Evolutionary conservation across 1,284 basidiomycete species (phyloP).

Genomic region (Moniliella sp.): DNA sequence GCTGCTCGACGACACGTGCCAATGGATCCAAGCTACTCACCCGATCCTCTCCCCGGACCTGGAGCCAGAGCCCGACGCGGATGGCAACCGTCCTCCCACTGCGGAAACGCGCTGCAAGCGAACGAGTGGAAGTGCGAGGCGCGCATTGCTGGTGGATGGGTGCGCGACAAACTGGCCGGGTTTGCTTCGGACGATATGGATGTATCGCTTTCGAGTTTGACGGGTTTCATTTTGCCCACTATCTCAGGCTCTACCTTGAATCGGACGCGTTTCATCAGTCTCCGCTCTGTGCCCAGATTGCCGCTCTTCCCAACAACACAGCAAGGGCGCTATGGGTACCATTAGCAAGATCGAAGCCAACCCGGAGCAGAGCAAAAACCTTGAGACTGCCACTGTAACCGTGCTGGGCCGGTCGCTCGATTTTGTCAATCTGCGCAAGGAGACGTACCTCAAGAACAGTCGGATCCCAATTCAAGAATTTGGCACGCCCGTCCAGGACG

Average conservation of each 20-base stretch:
- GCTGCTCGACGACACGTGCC: no score
- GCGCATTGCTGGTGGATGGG: slow-evolving; percentile 69
- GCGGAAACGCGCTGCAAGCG: no score
- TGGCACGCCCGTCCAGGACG: slow-evolving; percentile 79
- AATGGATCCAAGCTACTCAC: no score
- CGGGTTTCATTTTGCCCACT: slow-evolving; percentile 73
- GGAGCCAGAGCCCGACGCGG: no score
- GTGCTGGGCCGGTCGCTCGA: slow-evolving; percentile 69
- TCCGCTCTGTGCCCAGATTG: slow-evolving; percentile 3
- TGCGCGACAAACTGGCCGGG: slow-evolving; percentile 81
- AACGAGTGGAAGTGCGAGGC: no score
- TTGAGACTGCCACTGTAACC: slow-evolving; percentile 79
- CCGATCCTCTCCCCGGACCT: no score
- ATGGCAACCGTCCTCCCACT: no score
- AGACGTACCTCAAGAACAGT: slow-evolving; percentile 58
- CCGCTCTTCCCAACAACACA: neutral
- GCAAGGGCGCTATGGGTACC: slow-evolving; percentile 5
- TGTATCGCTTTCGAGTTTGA: slow-evolving; percentile 62
- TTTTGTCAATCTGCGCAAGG: slow-evolving; percentile 83
- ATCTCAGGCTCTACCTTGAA: slow-evolving; percentile 49
- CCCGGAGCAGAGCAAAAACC: slow-evolving; percentile 89
- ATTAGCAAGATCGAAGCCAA: slow-evolving; percentile 68
- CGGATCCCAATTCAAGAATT: slow-evolving; percentile 77
- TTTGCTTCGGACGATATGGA: slow-evolving; percentile 77
- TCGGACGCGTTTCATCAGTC: slow-evolving; percentile 39